These are phyloP conservation scores for Sanghuangporus baumii DNA, from an alignment of 1,284 basidiomycete genomes.

Conservation along the genomic window DNA sequence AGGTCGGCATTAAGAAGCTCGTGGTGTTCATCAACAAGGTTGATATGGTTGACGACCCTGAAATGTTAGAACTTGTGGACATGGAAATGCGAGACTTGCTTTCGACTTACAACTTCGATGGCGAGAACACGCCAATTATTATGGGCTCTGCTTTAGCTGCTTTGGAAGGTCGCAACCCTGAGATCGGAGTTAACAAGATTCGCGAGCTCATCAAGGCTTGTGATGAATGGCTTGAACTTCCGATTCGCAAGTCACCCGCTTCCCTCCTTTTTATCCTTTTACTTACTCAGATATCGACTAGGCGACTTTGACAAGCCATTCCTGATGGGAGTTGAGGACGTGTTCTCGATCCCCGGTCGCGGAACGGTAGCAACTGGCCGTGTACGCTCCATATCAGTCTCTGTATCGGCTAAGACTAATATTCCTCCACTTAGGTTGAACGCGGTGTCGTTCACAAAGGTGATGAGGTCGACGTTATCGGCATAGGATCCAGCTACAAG, in stretches of 20 bases:
- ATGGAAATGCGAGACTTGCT: slow-evolving; percentile 99
- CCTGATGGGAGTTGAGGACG: slow-evolving; percentile 95
- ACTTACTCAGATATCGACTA: slow-evolving; percentile 25
- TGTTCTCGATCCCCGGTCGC: slow-evolving; percentile 97
- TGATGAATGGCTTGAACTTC: slow-evolving; percentile 94
- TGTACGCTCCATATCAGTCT: slow-evolving; percentile 36
- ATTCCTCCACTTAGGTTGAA: slow-evolving; percentile 60
- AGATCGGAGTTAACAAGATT: slow-evolving; percentile 82
- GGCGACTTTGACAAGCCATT: slow-evolving; percentile 98
- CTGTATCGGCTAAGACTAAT: background rate
- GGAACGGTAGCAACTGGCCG: slow-evolving; percentile 97
- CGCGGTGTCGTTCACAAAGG: slow-evolving; percentile 93
- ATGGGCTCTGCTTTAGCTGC: slow-evolving; percentile 97
- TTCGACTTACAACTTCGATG: slow-evolving; percentile 89
- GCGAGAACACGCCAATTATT: slow-evolving; percentile 94
- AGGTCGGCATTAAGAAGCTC: slow-evolving; percentile 97
- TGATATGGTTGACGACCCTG: slow-evolving; percentile 92
- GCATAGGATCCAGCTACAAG: slow-evolving; percentile 81
- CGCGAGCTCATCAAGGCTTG: slow-evolving; percentile 83
- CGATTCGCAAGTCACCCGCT: slow-evolving; percentile 61
- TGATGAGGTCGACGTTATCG: slow-evolving; percentile 91
- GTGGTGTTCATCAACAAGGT: slow-evolving; percentile 99
- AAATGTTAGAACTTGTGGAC: slow-evolving; percentile 99
- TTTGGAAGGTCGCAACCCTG: slow-evolving; percentile 78
- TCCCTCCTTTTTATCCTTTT: too few relatives aligned